These are phyloP conservation scores for Saururus chinensis DNA, from an alignment of 164 flowering plant species.

Conservation along the genomic window DNA sequence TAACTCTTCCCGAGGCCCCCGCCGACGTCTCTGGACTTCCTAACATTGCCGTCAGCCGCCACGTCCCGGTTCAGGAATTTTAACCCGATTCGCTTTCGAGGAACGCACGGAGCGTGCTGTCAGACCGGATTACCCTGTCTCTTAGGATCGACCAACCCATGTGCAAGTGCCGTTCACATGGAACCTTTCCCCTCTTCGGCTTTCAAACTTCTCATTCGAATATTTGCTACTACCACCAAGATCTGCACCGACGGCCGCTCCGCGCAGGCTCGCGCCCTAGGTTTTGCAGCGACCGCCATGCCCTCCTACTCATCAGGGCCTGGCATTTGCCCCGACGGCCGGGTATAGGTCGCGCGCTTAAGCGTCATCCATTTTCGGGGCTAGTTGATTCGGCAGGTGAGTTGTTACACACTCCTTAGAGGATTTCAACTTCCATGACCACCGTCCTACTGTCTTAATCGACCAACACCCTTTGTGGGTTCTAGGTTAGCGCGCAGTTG, in stretches of 20 bases:
- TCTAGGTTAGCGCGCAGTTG: background rate
- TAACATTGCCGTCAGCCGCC: constrained; percentile 1
- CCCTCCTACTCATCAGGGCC: constrained; percentile 1
- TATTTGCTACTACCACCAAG: background rate
- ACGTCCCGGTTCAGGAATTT: background rate
- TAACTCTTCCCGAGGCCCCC: constrained; percentile 6
- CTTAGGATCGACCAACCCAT: background rate
- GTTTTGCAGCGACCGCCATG: background rate
- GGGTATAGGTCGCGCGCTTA: constrained; percentile 19
- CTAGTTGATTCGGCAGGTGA: constrained; percentile 35
- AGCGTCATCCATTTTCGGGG: constrained; percentile 32
- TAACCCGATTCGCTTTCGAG: background rate
- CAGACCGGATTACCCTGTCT: background rate
- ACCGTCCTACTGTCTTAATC: constrained; percentile 9
- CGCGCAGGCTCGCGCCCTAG: background rate
- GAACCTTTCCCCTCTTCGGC: background rate
- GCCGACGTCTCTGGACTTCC: constrained; percentile 17
- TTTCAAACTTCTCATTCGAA: background rate
- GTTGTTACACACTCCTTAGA: constrained; percentile 20
- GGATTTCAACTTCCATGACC: constrained; percentile 12
- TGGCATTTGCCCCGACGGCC: constrained; percentile 1
- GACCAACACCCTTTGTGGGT: constrained; percentile 4
- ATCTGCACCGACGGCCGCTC: background rate
- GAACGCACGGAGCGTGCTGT: background rate
- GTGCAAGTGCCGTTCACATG: background rate